These are phyloP conservation scores for Plasmodium adleri DNA, from an alignment of 169 alveolate genomes.

Conservation along the genomic window DNA sequence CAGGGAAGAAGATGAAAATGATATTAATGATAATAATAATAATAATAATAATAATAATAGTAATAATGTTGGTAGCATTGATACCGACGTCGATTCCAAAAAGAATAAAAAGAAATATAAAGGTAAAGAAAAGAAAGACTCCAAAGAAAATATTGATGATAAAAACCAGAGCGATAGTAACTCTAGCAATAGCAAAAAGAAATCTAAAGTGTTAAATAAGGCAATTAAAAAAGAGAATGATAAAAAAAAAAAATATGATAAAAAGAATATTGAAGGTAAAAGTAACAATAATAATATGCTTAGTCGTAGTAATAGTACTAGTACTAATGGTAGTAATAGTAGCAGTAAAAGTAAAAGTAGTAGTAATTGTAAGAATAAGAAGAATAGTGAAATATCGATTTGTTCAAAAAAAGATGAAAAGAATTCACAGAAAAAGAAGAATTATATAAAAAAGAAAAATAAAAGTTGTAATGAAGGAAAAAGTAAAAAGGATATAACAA, in stretches of 20 bases:
- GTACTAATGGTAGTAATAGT: not conserved
- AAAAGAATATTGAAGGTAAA: not conserved
- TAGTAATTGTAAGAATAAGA: not conserved
- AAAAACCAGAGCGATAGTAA: constrained; percentile 1
- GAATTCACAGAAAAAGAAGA: not conserved
- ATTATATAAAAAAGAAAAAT: constrained; percentile 3
- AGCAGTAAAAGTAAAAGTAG: not conserved
- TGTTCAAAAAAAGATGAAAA: not conserved
- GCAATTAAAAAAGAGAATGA: constrained; percentile 7
- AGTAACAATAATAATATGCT: not conserved
- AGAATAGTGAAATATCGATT: too few relatives aligned
- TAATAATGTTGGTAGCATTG: not conserved
- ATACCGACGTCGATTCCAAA: not conserved
- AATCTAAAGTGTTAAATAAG: not conserved
- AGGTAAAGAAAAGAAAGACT: too few relatives aligned
- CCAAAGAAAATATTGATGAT: too few relatives aligned
- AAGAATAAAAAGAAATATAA: not conserved
- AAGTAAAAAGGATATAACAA: not conserved
- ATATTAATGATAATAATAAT: constrained; percentile 4
- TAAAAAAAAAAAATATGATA: not conserved
- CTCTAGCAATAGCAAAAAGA: not conserved
- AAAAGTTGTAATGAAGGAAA: not conserved
- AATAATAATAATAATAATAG: not conserved
- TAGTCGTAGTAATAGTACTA: not conserved
- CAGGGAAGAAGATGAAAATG: not conserved